Base-by-base conservation (phyloP, 2,329 filamentous ascomycete species). In the Ambrosiella xylebori region DNA sequence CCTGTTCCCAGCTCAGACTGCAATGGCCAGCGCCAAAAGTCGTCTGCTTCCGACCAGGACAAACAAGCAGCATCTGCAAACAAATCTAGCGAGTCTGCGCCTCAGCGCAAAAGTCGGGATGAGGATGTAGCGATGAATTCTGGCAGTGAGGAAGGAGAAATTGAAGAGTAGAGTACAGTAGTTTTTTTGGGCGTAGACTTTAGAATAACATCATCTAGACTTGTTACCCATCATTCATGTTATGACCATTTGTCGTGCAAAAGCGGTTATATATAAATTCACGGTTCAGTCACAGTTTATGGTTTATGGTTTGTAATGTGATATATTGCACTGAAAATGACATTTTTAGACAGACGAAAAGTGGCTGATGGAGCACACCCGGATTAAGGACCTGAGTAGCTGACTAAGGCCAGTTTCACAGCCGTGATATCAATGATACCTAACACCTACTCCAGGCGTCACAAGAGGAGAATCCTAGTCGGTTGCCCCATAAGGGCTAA, bases 141-240 rank as follows among this genome's bases (percentile, higher is more conserved):
- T 60, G 93, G 93, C 57, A 96, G 90, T 66, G 93, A 98, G 72
- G 93, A 98, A 71, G 93, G 93, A 56, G 93, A 98, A 73, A 97
- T 98, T 65, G 93, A 95, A 71, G 90, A 97, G 54, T 59, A 57
- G 9, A 35, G 15, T 27, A 27, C 27, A 27, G 9, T 51, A 36
- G n/a, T 27, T 51, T 9, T 8, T 5, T 19, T 17, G 17, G 13
- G 27, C 47, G 47, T 51, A 51, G 47, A 51, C 17, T 51, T 51
- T 35, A 47, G 44, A 47, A 8, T 17, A 15, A 8, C 19, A n/a
- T 47, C 44, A 17, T 8, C 19, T 17, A 47, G 7, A 15, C 9
- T 8, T 15, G 8, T 47, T 47, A n/a, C n/a, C 11, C n/a, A 41
- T 47, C 9, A 17, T 13, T 47, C 27, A 27, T 27, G 27, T 27